Conservation (phyloP, 164 flowering plant species). For the Houttuynia cordata region DNA sequence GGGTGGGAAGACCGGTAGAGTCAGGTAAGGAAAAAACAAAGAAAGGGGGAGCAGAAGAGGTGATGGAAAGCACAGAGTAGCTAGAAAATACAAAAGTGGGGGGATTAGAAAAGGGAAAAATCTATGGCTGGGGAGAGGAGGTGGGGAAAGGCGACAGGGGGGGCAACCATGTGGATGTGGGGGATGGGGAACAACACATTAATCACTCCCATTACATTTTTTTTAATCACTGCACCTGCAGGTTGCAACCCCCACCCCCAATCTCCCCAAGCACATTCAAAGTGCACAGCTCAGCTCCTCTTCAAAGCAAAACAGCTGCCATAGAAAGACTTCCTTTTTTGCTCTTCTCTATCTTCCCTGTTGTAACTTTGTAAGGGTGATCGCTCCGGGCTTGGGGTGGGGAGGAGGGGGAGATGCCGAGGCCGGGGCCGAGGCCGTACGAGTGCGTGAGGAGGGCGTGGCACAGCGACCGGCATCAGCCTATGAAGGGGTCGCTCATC, state of each 20-base stretch:
- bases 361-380: too few species aligned
- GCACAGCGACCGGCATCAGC: conserved; percentile 95
- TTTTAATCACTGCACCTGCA: not conserved
- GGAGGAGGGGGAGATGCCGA: conserved; percentile 91
- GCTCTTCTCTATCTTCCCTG: not conserved
- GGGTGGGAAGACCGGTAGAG: too few species aligned
- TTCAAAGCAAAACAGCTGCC: too few species aligned
- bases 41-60: too few species aligned
- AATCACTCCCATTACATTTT: conserved; percentile 1
- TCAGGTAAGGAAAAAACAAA: too few species aligned
- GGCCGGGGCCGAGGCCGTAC: conserved; percentile 94
- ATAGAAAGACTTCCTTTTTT: not conserved
- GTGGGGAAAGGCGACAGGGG: not conserved
- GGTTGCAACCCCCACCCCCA: too few species aligned
- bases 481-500: conserved; percentile 88
- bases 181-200: conserved; percentile 1
- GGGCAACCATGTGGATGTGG: conserved; percentile 10
- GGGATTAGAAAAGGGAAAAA: conserved; percentile 22
- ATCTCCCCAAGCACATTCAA: not conserved
- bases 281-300: not conserved
- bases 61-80: too few species aligned
- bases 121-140: conserved; percentile 5
- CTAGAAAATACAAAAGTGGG: conserved; percentile 43
- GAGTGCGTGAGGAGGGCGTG: conserved; percentile 92
- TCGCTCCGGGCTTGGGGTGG: not conserved